Evolutionary conservation across 768 basidiomycete species (phyloP).

Genomic region (Boletus reticuloceps): DNA sequence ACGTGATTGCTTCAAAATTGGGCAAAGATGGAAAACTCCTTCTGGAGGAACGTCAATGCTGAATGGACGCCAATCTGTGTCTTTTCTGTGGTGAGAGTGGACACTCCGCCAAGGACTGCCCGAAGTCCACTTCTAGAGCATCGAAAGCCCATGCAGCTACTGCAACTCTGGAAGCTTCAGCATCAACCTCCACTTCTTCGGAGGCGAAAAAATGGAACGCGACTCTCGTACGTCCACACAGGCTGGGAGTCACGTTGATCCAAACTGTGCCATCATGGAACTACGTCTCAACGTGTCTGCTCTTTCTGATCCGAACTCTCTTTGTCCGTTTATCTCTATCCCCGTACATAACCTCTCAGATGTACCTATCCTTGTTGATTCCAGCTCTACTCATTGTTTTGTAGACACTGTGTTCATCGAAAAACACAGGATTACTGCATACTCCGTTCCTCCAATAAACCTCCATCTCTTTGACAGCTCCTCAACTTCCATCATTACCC

Average conservation of each 20-base stretch:
- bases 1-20: no score
- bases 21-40: no score
- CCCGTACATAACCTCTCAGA: background rate
- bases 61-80: background rate
- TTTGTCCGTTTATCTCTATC: background rate
- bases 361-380: background rate
- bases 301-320: background rate
- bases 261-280: background rate
- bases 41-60: no score
- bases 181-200: no score
- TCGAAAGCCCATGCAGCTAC: no score
- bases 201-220: no score
- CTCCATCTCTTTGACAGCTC: background rate
- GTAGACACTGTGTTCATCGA: background rate
- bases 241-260: no score
- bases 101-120: no score
- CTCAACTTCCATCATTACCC: background rate
- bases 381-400: background rate
- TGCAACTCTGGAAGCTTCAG: no score
- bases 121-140: no score
- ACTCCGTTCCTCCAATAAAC: background rate
- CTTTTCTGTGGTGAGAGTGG: background rate
- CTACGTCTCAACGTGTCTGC: background rate
- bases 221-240: no score
- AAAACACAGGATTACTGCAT: background rate